Evolutionary conservation across 1,139 yeast species (phyloP).

Genomic region (Protomyces arabidopsidicola): DNA sequence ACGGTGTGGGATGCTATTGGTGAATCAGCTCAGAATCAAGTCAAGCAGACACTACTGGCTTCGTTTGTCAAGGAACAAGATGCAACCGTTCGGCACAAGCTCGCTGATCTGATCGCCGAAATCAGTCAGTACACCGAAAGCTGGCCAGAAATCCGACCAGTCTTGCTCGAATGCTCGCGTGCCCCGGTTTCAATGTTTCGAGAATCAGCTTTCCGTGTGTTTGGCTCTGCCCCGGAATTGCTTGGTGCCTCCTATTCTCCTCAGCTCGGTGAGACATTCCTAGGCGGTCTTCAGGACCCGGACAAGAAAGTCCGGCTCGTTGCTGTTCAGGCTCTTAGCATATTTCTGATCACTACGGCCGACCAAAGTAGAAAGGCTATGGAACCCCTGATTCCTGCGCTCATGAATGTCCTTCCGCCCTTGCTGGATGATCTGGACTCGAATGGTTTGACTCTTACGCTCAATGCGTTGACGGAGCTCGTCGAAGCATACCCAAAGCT

Average conservation of each 20-base stretch:
- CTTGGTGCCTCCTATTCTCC: conserved; percentile 56
- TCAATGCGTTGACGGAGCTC: conserved; percentile 81
- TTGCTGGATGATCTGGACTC: conserved; percentile 75
- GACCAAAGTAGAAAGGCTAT: conserved; percentile 71
- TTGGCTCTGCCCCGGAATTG: conserved; percentile 77
- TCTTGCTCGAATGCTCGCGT: conserved; percentile 31
- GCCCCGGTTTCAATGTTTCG: conserved; percentile 67
- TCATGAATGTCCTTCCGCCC: conserved; percentile 81
- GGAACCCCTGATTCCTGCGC: conserved; percentile 72
- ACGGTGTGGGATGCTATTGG: conserved; percentile 60
- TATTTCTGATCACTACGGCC: conserved; percentile 77
- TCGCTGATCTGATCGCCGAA: conserved; percentile 92
- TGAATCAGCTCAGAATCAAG: conserved; percentile 55
- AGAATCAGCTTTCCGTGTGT: conserved; percentile 86
- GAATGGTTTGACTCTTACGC: conserved; percentile 74
- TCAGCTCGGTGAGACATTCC: conserved; percentile 64
- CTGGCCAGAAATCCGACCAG: conserved; percentile 34
- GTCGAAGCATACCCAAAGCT: conserved; percentile 92
- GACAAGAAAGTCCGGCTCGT: conserved; percentile 83
- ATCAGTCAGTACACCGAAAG: conserved; percentile 48
- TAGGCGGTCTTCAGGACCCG: conserved; percentile 70
- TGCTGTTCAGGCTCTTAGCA: conserved; percentile 87
- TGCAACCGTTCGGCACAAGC: conserved; percentile 76
- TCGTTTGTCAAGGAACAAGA: conserved; percentile 69
- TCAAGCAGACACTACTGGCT: conserved; percentile 60